Evolutionary conservation across 2,329 filamentous ascomycete species (phyloP).

Genomic region (Clarireedia hainanense): DNA sequence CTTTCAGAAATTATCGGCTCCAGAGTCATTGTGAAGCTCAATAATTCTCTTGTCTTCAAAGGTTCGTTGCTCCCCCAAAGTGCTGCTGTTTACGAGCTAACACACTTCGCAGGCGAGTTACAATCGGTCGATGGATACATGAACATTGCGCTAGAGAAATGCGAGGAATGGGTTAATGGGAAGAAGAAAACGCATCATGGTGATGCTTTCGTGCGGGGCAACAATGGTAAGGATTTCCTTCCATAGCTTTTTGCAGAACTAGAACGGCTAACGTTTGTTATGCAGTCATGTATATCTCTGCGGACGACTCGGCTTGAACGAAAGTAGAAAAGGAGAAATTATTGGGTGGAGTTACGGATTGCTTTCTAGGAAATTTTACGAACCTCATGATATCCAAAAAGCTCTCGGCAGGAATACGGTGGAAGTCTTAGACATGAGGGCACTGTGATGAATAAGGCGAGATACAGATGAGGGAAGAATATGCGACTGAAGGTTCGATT

Average conservation of each 20-base stretch:
- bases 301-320: conserved; percentile 19
- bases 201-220: conserved; percentile 91
- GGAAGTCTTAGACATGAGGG: background rate
- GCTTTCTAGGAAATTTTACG: conserved; percentile 7
- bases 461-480: background rate
- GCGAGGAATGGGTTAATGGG: conserved; percentile 83
- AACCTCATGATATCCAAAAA: conserved; percentile 16
- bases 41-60: conserved; percentile 98
- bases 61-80: conserved; percentile 42
- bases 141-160: conserved; percentile 98
- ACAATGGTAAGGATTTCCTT: conserved; percentile 62
- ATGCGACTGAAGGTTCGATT: background rate
- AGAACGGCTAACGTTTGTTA: conserved; percentile 2
- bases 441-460: background rate
- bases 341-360: conserved; percentile 10
- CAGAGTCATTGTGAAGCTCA: conserved; percentile 91
- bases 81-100: conserved; percentile 12
- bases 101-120: conserved; percentile 60
- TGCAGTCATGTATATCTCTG: conserved; percentile 30
- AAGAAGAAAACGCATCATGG: conserved; percentile 76
- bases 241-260: background rate
- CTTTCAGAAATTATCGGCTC: conserved; percentile 90
- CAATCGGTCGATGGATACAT: conserved; percentile 98
- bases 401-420: background rate
- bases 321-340: conserved; percentile 1